Evolutionary conservation across 2,329 filamentous ascomycete genomes (phyloP).

Genomic region (Fusarium scirpi): DNA sequence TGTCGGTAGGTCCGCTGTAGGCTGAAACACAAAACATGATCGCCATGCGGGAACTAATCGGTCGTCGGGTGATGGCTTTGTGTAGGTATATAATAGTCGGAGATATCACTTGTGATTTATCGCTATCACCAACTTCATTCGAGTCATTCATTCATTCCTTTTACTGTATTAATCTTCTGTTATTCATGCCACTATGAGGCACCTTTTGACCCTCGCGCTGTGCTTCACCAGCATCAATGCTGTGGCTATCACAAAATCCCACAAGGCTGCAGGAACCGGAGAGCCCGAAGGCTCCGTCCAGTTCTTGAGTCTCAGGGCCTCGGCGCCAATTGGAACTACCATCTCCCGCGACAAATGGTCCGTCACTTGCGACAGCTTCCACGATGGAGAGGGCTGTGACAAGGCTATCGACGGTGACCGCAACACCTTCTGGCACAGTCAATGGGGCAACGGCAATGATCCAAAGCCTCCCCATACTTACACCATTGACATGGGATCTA

Average conservation of each 20-base stretch:
- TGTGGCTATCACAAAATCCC: neutral
- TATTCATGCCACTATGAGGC: neutral
- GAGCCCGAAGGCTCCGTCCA: neutral
- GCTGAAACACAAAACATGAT: neutral
- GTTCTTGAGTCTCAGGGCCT: neutral
- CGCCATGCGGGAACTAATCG: neutral
- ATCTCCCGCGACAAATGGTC: conserved; percentile 26
- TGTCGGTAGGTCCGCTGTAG: neutral
- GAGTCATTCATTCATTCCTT: neutral
- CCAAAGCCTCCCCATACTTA: conserved; percentile 19
- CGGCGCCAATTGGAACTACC: neutral
- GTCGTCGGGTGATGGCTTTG: neutral
- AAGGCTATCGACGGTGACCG: conserved; percentile 30
- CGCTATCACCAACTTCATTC: neutral
- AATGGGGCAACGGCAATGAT: conserved; percentile 2
- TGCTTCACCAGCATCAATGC: neutral
- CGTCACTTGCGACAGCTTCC: conserved; percentile 28
- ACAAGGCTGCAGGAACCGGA: neutral
- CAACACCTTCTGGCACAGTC: conserved; percentile 28
- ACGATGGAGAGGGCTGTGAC: conserved; percentile 17
- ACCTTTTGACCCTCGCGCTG: neutral
- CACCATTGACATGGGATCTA: conserved; percentile 25
- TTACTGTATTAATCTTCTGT: neutral
- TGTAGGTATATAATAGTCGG: neutral
- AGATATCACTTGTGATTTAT: neutral